Base-by-base conservation (phyloP, 2,329 filamentous ascomycete species). In the Trichoderma breve region DNA sequence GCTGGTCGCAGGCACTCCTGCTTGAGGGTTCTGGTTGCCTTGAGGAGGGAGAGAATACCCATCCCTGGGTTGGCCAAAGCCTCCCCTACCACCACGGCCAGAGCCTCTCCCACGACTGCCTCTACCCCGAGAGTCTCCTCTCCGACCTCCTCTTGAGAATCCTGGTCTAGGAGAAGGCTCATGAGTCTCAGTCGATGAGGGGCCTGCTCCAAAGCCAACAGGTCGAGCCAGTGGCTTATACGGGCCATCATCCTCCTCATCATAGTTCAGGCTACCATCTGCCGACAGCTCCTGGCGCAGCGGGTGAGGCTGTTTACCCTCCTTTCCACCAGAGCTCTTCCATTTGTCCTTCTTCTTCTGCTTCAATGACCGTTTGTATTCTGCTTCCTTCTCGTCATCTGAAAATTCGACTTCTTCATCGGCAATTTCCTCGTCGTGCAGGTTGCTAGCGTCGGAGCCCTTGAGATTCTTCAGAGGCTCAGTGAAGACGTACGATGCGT, bases 331-430 rank as follows among this genome's bases (percentile, higher is more conserved):
- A 18, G 26, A 18, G 21, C 28, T 36, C 73, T 83, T 84, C 77
- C 77, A 80, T 73, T 80, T 82, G 34, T 84, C 84, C 78, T 85
- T 88, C 76, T 87, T 89, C 81, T 91, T 91, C 74, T 90, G 87
- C 82, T 94, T 94, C 67, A 89, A 77, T 73, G 87, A 86, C 71
- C 88, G 84, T 83, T 92, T 97, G 79, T 94, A 90, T 76, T 94
- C 93, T 8, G 92, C 92, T 81, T 99, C 96, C 76, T 93, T 92
- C 82, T 99, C 96, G 77, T 99, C 96, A 76, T 99, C 96, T 0
- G 95, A 98, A 80, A 98, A 98, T 79, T 98, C 96, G 76, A 94
- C 88, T 79, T 98, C 95, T 47, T 97, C 93, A 36, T 92, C 91
- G 18, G 84, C 90, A 8, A 94, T 88, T 82, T 98, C 95, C 80